These are phyloP conservation scores for Paxillus ammoniavirescens DNA, from an alignment of 768 basidiomycete genomes.

Conservation along the genomic window DNA sequence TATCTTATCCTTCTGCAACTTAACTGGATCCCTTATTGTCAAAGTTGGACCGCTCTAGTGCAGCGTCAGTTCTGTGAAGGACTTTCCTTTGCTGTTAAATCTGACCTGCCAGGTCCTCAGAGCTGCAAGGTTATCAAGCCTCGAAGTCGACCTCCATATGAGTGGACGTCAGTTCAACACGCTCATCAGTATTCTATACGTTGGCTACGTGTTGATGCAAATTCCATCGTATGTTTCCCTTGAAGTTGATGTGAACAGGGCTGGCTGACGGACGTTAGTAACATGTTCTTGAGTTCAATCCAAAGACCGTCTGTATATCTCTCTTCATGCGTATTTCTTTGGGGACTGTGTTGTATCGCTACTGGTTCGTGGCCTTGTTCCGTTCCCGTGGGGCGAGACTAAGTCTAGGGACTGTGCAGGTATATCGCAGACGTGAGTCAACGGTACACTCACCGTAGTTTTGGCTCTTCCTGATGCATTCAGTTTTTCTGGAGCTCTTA, in stretches of 20 bases:
- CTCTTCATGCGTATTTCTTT: conserved; percentile 59
- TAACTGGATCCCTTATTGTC: background rate
- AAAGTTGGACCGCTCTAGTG: background rate
- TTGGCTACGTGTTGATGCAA: conserved; percentile 73
- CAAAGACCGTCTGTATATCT: conserved; percentile 65
- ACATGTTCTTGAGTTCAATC: conserved; percentile 62
- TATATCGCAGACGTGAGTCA: background rate
- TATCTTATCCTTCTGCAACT: background rate
- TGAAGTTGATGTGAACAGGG: background rate
- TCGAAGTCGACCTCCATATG: conserved; percentile 27
- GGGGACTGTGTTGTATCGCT: conserved; percentile 56
- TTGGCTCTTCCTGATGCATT: background rate
- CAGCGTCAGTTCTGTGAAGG: background rate
- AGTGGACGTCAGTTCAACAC: conserved; percentile 61
- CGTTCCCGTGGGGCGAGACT: background rate
- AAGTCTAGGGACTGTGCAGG: conserved; percentile 19
- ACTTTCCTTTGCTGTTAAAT: background rate
- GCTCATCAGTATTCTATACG: conserved; percentile 60
- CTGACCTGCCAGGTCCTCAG: background rate
- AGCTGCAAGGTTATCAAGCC: conserved; percentile 57
- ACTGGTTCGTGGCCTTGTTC: conserved; percentile 38
- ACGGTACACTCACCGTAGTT: no score
- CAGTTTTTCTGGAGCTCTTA: conserved; percentile 1
- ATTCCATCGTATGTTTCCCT: conserved; percentile 37
- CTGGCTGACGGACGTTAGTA: conserved; percentile 36